phyloP scores from a whole-genome alignment of 495 filamentous ascomycete genomes.

The Daldinia bambusicola region DNA sequence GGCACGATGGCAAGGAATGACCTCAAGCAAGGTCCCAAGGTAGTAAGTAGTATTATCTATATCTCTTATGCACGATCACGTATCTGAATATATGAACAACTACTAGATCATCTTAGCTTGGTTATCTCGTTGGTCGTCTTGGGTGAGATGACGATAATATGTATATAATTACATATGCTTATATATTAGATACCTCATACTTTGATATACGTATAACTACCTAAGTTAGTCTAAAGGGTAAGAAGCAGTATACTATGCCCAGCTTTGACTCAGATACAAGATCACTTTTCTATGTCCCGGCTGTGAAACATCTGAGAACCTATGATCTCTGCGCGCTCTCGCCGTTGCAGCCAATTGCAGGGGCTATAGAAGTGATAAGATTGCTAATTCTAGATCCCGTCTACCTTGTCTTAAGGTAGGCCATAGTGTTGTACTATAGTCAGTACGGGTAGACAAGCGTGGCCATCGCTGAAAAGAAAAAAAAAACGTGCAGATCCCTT shows the following conservation, averaged over 20 bases:
- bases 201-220: neutral
- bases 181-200: neutral
- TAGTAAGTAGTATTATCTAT: neutral
- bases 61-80: neutral
- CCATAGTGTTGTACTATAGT: constrained; percentile 9
- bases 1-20: neutral
- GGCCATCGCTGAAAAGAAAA: constrained; percentile 5
- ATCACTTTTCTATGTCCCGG: neutral
- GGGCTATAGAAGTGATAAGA: constrained; percentile 17
- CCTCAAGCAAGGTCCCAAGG: neutral
- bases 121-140: neutral
- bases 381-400: constrained; percentile 20
- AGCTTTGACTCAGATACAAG: neutral
- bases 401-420: constrained; percentile 16
- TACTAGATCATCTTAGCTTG: neutral
- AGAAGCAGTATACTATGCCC: neutral
- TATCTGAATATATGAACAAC: neutral
- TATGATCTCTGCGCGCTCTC: neutral
- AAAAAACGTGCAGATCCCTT: constrained; percentile 14
- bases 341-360: constrained; percentile 14
- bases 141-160: neutral
- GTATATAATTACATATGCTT: neutral
- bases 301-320: constrained; percentile 1
- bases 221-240: neutral
- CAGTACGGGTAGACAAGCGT: constrained; percentile 12